A percentile compares a stretch with the other conserved stretches of the same genome.
Evolutionary conservation across 2,329 filamentous ascomycete species (phyloP).

Genomic region (Cercospora nicotianae): DNA sequence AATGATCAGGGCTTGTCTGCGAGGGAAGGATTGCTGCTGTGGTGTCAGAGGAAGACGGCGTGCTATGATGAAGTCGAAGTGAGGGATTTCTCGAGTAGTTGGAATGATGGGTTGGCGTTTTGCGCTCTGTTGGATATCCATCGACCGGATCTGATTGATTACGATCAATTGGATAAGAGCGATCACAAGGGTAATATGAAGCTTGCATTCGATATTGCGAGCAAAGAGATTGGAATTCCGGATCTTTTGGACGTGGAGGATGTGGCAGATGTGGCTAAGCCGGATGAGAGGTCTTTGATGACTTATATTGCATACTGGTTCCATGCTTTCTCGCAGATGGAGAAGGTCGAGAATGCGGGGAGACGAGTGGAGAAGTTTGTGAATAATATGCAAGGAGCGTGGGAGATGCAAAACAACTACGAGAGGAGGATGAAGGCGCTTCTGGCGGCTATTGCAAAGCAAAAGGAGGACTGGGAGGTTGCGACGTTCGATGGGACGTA

Average conservation of each 20-base stretch:
- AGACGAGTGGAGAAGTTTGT: constrained; percentile 97
- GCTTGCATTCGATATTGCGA: constrained; percentile 92
- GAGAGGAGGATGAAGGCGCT: constrained; percentile 87
- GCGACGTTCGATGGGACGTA: constrained; percentile 90
- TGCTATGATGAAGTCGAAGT: constrained; percentile 98
- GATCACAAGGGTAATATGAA: constrained; percentile 98
- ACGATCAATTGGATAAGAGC: constrained; percentile 86
- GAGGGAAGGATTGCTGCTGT: constrained; percentile 89
- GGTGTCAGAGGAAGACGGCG: constrained; percentile 98
- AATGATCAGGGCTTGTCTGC: constrained; percentile 97
- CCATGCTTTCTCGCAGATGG: constrained; percentile 98
- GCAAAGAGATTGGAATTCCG: constrained; percentile 94
- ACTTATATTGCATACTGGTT: constrained; percentile 99
- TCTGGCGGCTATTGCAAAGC: constrained; percentile 69
- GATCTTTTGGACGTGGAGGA: constrained; percentile 95
- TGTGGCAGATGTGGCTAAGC: constrained; percentile 93
- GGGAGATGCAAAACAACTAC: constrained; percentile 98
- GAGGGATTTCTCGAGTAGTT: constrained; percentile 89
- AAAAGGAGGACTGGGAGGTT: constrained; percentile 73
- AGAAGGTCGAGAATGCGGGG: constrained; percentile 96
- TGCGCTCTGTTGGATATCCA: constrained; percentile 96
- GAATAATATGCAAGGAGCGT: constrained; percentile 97
- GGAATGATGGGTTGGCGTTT: constrained; percentile 96
- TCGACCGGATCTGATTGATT: constrained; percentile 94
- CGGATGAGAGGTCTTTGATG: constrained; percentile 95